Evolutionary conservation across 1,284 basidiomycete species (phyloP), one percentile per base, ranked within the genome.

Genomic region (Quambalaria eucalypti): DNA sequence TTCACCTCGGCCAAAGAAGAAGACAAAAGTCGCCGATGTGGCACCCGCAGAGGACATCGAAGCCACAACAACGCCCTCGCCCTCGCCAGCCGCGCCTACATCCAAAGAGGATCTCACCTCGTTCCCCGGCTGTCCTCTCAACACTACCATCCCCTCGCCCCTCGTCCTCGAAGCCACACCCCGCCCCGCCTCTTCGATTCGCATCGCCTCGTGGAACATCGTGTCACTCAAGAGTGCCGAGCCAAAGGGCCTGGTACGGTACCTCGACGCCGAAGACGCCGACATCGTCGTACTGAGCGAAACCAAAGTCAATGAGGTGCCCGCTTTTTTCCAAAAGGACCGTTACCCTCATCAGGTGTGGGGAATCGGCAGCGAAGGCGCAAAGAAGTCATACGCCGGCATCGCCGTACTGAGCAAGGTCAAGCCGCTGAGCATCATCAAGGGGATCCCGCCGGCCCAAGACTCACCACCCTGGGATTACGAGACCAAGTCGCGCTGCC

Each of bases 391-490:
- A 5, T 74, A 74, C 54, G 89, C 86, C 48, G 89, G 89, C 19
- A 86, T 85, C 6, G 88, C 88, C 1, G 81, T 90, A 19, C 79
- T 91, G 19, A 87, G 85, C 8, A 91, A 91, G 71, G 68, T 81
- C 66, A 81, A 89, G 68, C 86, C 88, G 0, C 60, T 87, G 46
- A 59, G n/a, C 48, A 14, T 50, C 48, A 14, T 81, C 21, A 83
- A 81, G 63, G 83, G 81, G 1, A 79, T 91, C 16, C 87, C 87
- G 1, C 19, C 21, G n/a, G 23, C 25, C 12, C 16, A 14, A 48
- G 26, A 63, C 26, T n/a, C n/a, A n/a, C n/a, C n/a, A n/a, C n/a
- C n/a, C n/a, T n/a, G n/a, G n/a, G 61, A 62, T 48, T 62, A 66
- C 30, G 64, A 69, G 39, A 56, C 67, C 21, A 61, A 61, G 26